These are phyloP conservation scores for Lineolata rhizophorae DNA, from an alignment of 495 filamentous ascomycete species.

Conservation along the genomic window DNA sequence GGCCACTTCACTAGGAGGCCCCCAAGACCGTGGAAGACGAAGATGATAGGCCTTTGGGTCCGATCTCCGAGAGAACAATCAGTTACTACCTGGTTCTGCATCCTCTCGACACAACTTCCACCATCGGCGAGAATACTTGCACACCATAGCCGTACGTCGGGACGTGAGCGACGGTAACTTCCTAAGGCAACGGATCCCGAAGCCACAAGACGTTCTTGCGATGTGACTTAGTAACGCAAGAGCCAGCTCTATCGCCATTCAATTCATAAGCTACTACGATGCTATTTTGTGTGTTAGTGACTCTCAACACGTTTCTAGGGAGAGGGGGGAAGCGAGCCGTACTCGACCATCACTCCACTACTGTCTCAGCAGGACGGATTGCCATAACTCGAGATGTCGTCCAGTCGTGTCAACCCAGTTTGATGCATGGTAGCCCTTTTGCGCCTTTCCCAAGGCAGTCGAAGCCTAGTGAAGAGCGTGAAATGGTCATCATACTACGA, in stretches of 20 bases:
- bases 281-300: too few species aligned
- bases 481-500: too few species aligned
- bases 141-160: conserved; percentile 2
- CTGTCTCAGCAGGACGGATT: too few species aligned
- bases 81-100: conserved; percentile 3
- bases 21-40: conserved; percentile 7
- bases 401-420: too few species aligned
- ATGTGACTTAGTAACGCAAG: conserved; percentile 2
- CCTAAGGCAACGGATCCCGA: conserved; percentile 4
- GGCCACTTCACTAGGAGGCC: conserved; percentile 5
- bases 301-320: too few species aligned
- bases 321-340: too few species aligned
- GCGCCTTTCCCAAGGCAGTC: too few species aligned
- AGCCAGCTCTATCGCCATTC: conserved; percentile 2
- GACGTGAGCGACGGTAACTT: neutral
- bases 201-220: conserved; percentile 3
- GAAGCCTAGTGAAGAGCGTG: too few species aligned
- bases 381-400: too few species aligned
- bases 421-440: too few species aligned
- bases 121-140: conserved; percentile 3
- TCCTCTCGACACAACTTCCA: neutral
- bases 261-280: conserved; percentile 5
- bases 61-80: conserved; percentile 4
- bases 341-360: too few species aligned
- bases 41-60: conserved; percentile 5